Percentiles rank a stretch among this genome's conserved stretches.
Evolutionary conservation across 2,329 filamentous ascomycete genomes (phyloP).

Genomic region (Epichloe aotearoae): DNA sequence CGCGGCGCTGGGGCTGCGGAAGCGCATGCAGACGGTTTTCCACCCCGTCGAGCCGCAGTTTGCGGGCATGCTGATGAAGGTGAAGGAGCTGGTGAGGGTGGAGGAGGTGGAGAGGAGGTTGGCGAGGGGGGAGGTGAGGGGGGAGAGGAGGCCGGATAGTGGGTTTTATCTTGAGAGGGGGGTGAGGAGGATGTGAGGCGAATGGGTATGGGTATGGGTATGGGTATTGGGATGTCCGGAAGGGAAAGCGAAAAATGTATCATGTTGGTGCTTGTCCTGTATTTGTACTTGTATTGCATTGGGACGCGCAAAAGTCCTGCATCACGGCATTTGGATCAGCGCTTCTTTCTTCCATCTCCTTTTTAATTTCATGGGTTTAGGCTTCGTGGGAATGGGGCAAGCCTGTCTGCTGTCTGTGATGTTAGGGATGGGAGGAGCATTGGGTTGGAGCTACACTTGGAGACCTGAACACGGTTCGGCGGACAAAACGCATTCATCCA

Average conservation of each 20-base stretch:
- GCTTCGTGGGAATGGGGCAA: no score
- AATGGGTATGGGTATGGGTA: background rate
- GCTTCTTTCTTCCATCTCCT: no score
- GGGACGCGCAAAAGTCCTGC: background rate
- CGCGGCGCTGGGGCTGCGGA: slow-evolving; percentile 70
- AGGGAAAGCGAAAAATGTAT: background rate
- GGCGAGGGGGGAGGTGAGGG: slow-evolving; percentile 49
- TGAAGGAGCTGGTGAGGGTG: slow-evolving; percentile 83
- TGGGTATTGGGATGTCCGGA: no score
- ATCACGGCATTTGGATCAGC: background rate
- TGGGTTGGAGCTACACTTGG: no score
- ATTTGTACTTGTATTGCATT: background rate
- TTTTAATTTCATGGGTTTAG: no score
- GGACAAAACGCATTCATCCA: no score
- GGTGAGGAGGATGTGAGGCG: slow-evolving; percentile 14
- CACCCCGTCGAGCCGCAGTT: slow-evolving; percentile 69
- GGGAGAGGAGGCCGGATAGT: slow-evolving; percentile 56
- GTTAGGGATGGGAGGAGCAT: no score
- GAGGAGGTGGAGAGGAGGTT: slow-evolving; percentile 57
- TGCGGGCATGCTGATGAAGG: slow-evolving; percentile 83
- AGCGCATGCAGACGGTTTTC: slow-evolving; percentile 78
- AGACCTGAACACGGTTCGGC: no score
- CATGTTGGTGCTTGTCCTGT: background rate
- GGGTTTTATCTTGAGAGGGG: slow-evolving; percentile 69
- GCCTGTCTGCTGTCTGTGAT: no score